Evolutionary conservation across 139 green algal genomes (phyloP).

Genomic region (Protoeuglena noctilucae): DNA sequence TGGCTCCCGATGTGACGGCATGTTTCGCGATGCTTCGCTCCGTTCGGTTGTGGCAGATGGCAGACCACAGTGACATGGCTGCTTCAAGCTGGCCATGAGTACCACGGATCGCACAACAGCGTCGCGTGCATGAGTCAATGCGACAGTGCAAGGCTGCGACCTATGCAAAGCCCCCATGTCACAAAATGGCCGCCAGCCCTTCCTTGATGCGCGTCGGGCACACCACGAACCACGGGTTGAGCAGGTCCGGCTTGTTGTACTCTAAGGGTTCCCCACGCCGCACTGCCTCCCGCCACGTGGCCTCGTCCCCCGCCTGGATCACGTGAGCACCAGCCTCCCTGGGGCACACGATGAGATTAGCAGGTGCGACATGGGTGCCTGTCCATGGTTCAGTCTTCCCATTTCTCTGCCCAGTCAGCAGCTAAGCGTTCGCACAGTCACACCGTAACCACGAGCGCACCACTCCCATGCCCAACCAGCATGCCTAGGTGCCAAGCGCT

Average conservation of each 20-base stretch:
- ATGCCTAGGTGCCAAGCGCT: constrained; percentile 57
- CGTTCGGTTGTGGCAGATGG: too few relatives aligned
- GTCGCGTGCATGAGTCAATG: too few relatives aligned
- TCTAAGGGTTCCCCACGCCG: constrained; percentile 33
- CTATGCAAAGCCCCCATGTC: too few relatives aligned
- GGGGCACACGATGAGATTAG: neutral
- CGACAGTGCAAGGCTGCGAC: too few relatives aligned
- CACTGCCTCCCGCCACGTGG: constrained; percentile 21
- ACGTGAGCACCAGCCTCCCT: neutral
- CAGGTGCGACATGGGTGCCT: neutral
- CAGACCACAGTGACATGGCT: too few relatives aligned
- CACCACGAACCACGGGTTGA: constrained; percentile 79
- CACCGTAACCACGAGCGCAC: constrained; percentile 57
- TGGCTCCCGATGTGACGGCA: too few relatives aligned
- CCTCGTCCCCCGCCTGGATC: neutral
- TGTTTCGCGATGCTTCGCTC: too few relatives aligned
- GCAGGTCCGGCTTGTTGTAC: constrained; percentile 69
- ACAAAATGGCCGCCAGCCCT: too few relatives aligned
- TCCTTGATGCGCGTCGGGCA: too few relatives aligned
- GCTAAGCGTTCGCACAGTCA: too few relatives aligned
- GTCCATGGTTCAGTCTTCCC: neutral
- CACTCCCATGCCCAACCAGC: constrained; percentile 43
- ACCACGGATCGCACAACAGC: too few relatives aligned
- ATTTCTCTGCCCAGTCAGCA: neutral
- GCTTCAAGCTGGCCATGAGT: too few relatives aligned